These are phyloP conservation scores for Fomes fomentarius DNA, from an alignment of 1,284 basidiomycete species.

Conservation along the genomic window DNA sequence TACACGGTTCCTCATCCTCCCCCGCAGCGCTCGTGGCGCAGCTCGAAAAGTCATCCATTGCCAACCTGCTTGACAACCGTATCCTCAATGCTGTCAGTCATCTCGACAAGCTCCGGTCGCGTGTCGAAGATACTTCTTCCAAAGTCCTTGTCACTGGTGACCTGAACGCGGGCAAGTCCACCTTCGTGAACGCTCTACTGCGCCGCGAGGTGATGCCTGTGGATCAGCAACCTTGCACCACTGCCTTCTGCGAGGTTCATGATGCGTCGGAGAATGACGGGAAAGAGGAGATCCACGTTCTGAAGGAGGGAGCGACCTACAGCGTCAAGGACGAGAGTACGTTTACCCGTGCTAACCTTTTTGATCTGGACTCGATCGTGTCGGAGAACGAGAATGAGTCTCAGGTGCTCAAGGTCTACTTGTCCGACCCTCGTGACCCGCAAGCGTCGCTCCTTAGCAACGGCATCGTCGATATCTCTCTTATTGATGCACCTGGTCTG, in stretches of 20 bases:
- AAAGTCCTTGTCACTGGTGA: constrained; percentile 99
- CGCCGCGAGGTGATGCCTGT: constrained; percentile 92
- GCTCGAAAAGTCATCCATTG: constrained; percentile 91
- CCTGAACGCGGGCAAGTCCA: constrained; percentile 98
- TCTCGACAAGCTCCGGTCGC: constrained; percentile 82
- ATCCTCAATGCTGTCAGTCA: constrained; percentile 81
- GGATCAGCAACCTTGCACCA: constrained; percentile 98
- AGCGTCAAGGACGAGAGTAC: constrained; percentile 75
- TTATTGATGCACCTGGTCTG: constrained; percentile 97
- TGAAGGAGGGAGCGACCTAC: constrained; percentile 76
- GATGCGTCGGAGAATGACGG: constrained; percentile 86
- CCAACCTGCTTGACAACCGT: constrained; percentile 89
- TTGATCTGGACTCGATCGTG: constrained; percentile 82
- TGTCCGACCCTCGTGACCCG: constrained; percentile 73
- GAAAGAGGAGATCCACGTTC: constrained; percentile 82
- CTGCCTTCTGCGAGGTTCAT: constrained; percentile 96
- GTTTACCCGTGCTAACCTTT: constrained; percentile 70
- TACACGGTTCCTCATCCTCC: constrained; percentile 67
- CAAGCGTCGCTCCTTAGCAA: constrained; percentile 91
- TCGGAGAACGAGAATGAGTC: constrained; percentile 77
- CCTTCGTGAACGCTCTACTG: constrained; percentile 94
- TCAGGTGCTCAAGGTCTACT: constrained; percentile 83
- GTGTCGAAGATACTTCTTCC: constrained; percentile 91
- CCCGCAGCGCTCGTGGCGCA: constrained; percentile 86
- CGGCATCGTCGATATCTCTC: constrained; percentile 95